Evolutionary conservation across 1,284 basidiomycete genomes (phyloP).

Genomic region (Tranzscheliella williamsii): DNA sequence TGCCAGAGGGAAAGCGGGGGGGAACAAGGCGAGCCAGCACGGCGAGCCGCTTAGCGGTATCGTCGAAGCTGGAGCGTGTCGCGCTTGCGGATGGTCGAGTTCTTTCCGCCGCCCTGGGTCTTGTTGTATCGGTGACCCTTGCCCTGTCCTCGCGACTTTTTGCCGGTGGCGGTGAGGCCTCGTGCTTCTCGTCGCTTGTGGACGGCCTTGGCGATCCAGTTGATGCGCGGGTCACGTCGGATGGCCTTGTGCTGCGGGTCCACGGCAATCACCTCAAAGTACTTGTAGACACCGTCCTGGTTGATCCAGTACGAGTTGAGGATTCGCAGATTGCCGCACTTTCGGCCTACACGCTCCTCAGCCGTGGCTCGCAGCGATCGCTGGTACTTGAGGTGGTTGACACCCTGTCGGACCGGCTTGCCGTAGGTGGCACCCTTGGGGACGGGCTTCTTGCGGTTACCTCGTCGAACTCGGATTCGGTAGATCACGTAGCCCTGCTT

Average conservation of each 20-base stretch:
- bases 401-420: conserved; percentile 99
- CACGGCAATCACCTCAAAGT: conserved; percentile 98
- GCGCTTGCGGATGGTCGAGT: conserved; percentile 93
- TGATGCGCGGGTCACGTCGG: conserved; percentile 91
- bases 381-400: conserved; percentile 99
- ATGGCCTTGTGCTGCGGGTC: conserved; percentile 92
- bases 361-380: conserved; percentile 88
- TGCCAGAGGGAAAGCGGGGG: not conserved
- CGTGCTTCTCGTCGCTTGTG: conserved; percentile 98
- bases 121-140: conserved; percentile 96
- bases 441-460: conserved; percentile 98
- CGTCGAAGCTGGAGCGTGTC: conserved; percentile 84
- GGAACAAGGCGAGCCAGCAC: not conserved
- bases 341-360: conserved; percentile 95
- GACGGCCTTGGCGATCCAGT: conserved; percentile 97
- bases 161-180: conserved; percentile 94
- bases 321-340: conserved; percentile 94
- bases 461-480: conserved; percentile 94
- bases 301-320: conserved; percentile 97
- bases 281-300: conserved; percentile 99
- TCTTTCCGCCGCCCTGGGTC: conserved; percentile 70
- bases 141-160: conserved; percentile 71
- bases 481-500: conserved; percentile 99
- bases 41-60: conserved; percentile 75
- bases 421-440: conserved; percentile 97